Evolutionary conservation across 164 flowering plant genomes (phyloP).

Genomic region (Kingdonia uniflora): DNA sequence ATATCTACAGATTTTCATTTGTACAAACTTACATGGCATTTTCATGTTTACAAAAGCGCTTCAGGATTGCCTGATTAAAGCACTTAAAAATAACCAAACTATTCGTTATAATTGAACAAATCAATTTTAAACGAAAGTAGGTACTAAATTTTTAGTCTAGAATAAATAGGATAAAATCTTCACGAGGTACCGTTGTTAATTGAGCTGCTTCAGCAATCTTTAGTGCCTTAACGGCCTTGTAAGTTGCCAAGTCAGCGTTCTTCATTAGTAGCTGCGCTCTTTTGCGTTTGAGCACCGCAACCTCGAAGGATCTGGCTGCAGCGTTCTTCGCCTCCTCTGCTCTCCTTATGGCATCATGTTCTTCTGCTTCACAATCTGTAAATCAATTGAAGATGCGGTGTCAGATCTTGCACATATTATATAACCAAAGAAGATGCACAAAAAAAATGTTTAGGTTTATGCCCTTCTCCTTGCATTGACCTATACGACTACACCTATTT

Average conservation of each 20-base stretch:
- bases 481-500: neutral
- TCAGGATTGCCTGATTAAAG: too few relatives aligned
- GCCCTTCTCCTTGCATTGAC: neutral
- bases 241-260: slow-evolving; percentile 57
- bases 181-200: slow-evolving; percentile 6
- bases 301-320: slow-evolving; percentile 22
- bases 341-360: slow-evolving; percentile 18
- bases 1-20: too few relatives aligned
- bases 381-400: neutral
- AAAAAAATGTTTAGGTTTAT: neutral
- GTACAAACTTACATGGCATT: too few relatives aligned
- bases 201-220: slow-evolving; percentile 51
- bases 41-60: too few relatives aligned
- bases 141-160: slow-evolving; percentile 12
- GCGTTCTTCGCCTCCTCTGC: slow-evolving; percentile 42
- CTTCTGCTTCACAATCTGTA: slow-evolving; percentile 10
- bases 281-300: slow-evolving; percentile 44
- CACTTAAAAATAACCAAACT: too few relatives aligned
- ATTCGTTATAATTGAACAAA: too few relatives aligned
- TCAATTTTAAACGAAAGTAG: too few relatives aligned
- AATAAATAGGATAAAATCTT: slow-evolving; percentile 14
- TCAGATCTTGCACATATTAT: neutral
- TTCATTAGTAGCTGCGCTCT: slow-evolving; percentile 63
- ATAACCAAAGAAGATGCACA: neutral
- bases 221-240: slow-evolving; percentile 57